Base-by-base conservation (phyloP, 2,329 filamentous ascomycete genomes). In the Ophiocordyceps australis region DNA sequence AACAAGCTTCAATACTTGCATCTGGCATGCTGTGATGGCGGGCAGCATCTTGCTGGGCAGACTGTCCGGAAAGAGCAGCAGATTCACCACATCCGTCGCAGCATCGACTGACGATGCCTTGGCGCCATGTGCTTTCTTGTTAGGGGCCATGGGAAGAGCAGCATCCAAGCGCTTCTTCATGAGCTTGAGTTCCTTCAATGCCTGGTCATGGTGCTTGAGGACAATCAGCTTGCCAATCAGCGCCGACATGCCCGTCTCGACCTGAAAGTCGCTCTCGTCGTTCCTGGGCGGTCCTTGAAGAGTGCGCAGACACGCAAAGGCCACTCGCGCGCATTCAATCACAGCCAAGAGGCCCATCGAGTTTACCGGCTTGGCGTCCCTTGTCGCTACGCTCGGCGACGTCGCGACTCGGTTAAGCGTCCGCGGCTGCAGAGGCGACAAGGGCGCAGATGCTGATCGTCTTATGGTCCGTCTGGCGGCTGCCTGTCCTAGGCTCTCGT, bases 161-260 rank as follows among this genome's bases (percentile, higher is more conserved):
- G 36, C 36, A 24, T 76, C 68, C 22, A 85, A 38, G 17, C 69
- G 59, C 31, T 53, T 59, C 43, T 79, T 82, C 35, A 85, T 43
- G 9, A 72, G 51, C 21, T 65, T 57, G 30, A 85, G 43, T 38
- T 85, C 78, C 39, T 71, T 78, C 22, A 70, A 47, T 1, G 79
- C 77, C 29, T 74, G 55, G n/a, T 71, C 65, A 23, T 76, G 65
- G 26, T 83, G 46, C 2, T 68, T 66, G 24, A 81, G 54, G 1
- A 56, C 53, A 10, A 82, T 51, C 2, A 85, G 54, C 41, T 73
- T 80, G 20, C 65, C 65, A 20, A 75, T 49, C 27, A 85, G 59
- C 0, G 73, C 69, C 11, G 75, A 65, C 59, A 80, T 77, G 28
- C 77, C 79, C 31, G 59, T 71, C 42, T 85, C 79, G 4, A 85